Evolutionary conservation across 2,329 filamentous ascomycete species (phyloP), one percentile per base, ranked within the genome.

Genomic region (Beauveria sp.): DNA sequence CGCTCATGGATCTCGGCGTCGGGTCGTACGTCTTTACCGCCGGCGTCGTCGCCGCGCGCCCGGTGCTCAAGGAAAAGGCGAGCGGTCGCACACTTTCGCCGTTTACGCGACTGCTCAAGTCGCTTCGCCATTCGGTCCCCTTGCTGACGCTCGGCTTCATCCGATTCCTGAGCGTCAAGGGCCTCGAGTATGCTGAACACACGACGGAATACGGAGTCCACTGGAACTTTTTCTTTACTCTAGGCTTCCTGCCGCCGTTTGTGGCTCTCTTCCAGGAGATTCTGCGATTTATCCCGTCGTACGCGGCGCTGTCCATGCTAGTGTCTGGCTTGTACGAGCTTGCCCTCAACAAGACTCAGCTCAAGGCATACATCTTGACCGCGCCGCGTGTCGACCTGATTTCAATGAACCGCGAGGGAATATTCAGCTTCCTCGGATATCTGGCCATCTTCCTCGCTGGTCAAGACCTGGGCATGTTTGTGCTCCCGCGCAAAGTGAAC

Each of bases 171-270:
- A 96, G 87, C 67, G 92, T 97, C 70, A 99, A 99, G 76, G 90
- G 91, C 7, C 79, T 97, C 34, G 92, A 97, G 71, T 99, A 99
- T 71, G 92, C 92, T 3, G 94, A 99, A 73, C 94, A 99, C 77
- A 91, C 97, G 62, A 92, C 91, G 16, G 94, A 99, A 72, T 99
- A 99, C 70, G 94, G 94, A 48, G 91, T 99, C 10, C 94, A 99
- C 74, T 99, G 94, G 94, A 99, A 99, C 74, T 99, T 99, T 75
- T 99, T 99, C 81, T 97, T 97, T 76, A 99, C 94, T 0, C 80
- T 99, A 10, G 92, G 87, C 6, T 83, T 97, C 53, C 77, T 99
- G 26, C 91, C 93, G 0, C 92, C 92, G 0, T 96, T 96, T 68
- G 86, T 96, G 57, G 92, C 93, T 30, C 72, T 94, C 0, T 90